Evolutionary conservation across 2,329 filamentous ascomycete species (phyloP), one percentile per base, ranked within the genome.

Genomic region (Colletotrichum acutatum): DNA sequence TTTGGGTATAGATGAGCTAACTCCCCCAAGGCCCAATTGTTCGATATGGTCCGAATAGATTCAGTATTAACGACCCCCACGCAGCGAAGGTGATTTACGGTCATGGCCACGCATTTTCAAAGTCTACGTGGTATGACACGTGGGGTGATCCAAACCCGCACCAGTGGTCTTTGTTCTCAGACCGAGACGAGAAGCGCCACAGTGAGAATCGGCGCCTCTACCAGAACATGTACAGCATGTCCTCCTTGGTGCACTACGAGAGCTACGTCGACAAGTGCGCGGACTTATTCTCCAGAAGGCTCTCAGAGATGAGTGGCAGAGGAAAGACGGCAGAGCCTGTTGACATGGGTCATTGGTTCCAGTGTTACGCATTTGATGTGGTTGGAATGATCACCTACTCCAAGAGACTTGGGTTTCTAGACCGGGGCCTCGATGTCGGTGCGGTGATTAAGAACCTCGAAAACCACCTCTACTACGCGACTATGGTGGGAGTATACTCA

Each of bases 301-400:
- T 3, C 78, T 88, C 49, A 66, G 56, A 0, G 83, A 86, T 82
- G 84, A 2, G 65, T 69, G 0, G 56, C 69, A 42, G 37, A 42
- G 37, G 16, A 42, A 42, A 8, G 16, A 19, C 0, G 76, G 76
- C 0, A 19, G 19, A 78, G 5, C 67, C 71, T 0, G 75, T 88
- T 4, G 80, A 89, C 73, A 74, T 87, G 54, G 77, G 76, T 0
- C 79, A 83, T 58, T 85, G 83, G 82, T 77, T 87, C 24, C 85
- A 87, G 72, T 87, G 80, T 74, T 88, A 84, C 66, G 85, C 84
- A 0, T 86, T 87, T 56, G 86, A 89, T 60, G 85, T 89, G 1
- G 88, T 90, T 42, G 86, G 86, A 1, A 82, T 85, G 46, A 87
- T 90, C 28, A 88, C 86, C 0, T 79, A 79, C 58, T 81, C 78